Evolutionary conservation across 352 stramenopile genomes (phyloP).

Genomic region (Globisporangium rhizosaccharum): DNA sequence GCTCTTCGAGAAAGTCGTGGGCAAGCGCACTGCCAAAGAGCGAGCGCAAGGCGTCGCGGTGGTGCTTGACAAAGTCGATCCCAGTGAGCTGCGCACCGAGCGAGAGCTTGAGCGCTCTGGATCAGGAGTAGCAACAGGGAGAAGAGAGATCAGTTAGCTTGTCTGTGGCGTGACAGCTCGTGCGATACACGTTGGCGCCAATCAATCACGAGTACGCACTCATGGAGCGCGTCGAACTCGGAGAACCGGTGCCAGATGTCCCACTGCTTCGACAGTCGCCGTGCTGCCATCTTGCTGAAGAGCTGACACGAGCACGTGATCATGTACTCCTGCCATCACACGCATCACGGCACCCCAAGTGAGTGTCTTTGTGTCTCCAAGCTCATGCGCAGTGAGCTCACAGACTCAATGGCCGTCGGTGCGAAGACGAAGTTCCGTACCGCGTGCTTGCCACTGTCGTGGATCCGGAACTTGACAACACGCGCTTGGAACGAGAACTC

Average conservation of each 20-base stretch:
- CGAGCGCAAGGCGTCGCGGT: slow-evolving; percentile 42
- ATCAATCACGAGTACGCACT: slow-evolving; percentile 18
- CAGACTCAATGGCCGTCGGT: background rate
- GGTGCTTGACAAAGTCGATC: slow-evolving; percentile 48
- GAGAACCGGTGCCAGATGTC: slow-evolving; percentile 62
- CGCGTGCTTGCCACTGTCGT: slow-evolving; percentile 42
- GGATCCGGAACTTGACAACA: slow-evolving; percentile 31
- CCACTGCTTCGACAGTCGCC: slow-evolving; percentile 54
- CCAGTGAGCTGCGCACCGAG: slow-evolving; percentile 38
- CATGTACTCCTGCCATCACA: slow-evolving; percentile 46
- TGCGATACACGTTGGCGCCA: background rate
- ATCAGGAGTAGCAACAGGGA: background rate
- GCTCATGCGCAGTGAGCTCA: no score
- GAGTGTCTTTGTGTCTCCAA: background rate
- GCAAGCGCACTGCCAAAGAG: slow-evolving; percentile 45
- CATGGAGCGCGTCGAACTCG: slow-evolving; percentile 51
- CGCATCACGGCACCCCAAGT: background rate
- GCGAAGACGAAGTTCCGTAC: slow-evolving; percentile 16
- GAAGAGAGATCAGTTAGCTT: background rate
- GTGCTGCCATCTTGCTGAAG: slow-evolving; percentile 39
- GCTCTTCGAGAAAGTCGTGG: slow-evolving; percentile 53
- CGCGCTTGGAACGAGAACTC: slow-evolving; percentile 43
- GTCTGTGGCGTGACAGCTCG: background rate
- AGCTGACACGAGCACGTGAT: slow-evolving; percentile 52
- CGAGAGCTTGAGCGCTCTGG: slow-evolving; percentile 35